Base-by-base conservation (phyloP, 75 land plant genomes). In the Isoetes taiwanensis region DNA sequence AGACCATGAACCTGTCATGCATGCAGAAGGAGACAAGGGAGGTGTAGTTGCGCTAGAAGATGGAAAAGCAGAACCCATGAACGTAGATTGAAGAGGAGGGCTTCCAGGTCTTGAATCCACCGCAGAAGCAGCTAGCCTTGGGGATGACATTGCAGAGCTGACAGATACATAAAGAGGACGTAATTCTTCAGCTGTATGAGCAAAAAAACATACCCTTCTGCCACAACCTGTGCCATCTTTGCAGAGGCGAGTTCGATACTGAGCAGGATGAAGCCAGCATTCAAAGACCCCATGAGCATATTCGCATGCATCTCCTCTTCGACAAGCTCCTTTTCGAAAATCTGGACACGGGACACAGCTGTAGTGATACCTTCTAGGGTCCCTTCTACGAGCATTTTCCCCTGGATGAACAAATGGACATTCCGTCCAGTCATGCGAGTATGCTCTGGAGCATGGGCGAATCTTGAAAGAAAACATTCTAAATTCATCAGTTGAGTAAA, bases 1-100 rank as follows among this genome's bases (percentile, higher is more conserved):
- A 0, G 77, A 69, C 87, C 87, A 83, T 23, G n/a, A n/a, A 28
- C 72, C 72, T 58, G 66, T n/a, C n/a, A n/a, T n/a, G n/a, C n/a
- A n/a, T n/a, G n/a, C 50, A n/a, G 50, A 46, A 19, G 50, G 50
- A 6, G 50, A 46, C 50, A 46, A n/a, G 6, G 50, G 50, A 6
- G 50, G 50, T 19, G 50, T 46, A n/a, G 50, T 19, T 6, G 50
- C 50, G 25, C 61, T 66, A 26, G 16, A 19, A 6, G 50, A 46
- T 46, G 50, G 50, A 23, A 46, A 19, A 19, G 25, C 50, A 6
- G 50, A 23, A 8, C 25, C 16, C 50, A 19, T 16, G 19, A 23
- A 46, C n/a, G 50, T 8, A 3, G 50, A 46, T 6, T 16, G 4
- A 4, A 46, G 19, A 6, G 50, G 50, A 6, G 50, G 50, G 19